These are phyloP conservation scores for Silene conica DNA, from an alignment of 148 eudicot species.

Conservation along the genomic window DNA sequence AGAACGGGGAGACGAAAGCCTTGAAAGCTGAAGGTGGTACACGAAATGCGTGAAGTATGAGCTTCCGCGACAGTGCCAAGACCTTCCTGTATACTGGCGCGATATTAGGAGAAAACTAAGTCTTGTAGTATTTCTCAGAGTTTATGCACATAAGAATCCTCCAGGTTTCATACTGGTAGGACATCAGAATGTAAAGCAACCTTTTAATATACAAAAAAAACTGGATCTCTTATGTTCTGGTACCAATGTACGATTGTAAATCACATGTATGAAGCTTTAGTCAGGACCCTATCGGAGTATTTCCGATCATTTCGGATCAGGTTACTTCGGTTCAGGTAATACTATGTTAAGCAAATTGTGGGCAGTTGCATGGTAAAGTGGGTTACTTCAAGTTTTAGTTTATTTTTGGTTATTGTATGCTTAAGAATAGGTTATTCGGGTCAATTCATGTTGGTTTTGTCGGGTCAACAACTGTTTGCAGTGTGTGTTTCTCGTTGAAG, in stretches of 20 bases:
- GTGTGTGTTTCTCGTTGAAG: too few species aligned
- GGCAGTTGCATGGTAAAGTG: not conserved
- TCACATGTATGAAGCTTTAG: not conserved
- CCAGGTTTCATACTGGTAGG: not conserved
- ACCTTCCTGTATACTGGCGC: slow-evolving; percentile 21
- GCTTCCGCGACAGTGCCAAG: slow-evolving; percentile 29
- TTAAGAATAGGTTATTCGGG: not conserved
- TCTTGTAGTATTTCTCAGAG: slow-evolving; percentile 4
- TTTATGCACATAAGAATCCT: not conserved
- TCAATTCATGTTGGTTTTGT: too few species aligned
- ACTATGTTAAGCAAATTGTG: not conserved
- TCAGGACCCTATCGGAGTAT: not conserved
- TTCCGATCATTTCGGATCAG: not conserved
- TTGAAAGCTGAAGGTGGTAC: not conserved
- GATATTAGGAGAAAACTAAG: slow-evolving; percentile 15
- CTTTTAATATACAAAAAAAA: slow-evolving; percentile 9
- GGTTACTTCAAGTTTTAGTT: not conserved
- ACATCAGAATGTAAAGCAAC: slow-evolving; percentile 16
- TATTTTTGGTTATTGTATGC: too few species aligned
- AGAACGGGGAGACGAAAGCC: not conserved
- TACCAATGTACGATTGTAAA: not conserved
- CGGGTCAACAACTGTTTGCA: too few species aligned
- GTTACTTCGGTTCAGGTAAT: not conserved
- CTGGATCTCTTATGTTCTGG: not conserved
- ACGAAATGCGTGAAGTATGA: not conserved